Evolutionary conservation across 1,284 basidiomycete genomes (phyloP), one percentile per base, ranked within the genome.

Genomic region (Apiotrichum sp.): DNA sequence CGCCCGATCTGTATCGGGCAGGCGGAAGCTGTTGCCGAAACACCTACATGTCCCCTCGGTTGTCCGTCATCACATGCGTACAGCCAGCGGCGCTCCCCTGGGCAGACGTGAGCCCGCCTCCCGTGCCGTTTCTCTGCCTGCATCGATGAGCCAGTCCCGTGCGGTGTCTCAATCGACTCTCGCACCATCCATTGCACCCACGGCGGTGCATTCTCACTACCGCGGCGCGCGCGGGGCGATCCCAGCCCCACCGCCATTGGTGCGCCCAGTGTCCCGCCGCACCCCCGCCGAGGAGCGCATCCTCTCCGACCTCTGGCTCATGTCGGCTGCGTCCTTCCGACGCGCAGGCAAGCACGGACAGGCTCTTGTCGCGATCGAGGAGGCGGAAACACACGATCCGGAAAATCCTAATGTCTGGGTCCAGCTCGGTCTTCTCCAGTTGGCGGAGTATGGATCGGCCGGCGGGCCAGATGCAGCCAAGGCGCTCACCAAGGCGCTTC

Each of bases 271-370:
- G 5, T 33, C 35, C 2, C 47, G 62, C n/a, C 78, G 82, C 6
- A 79, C 79, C 13, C 78, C 81, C n/a, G 81, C 79, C 49, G 87
- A 90, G 65, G 83, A 84, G 40, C 79, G 85, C 35, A 74, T 93
- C 38, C 78, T 98, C 55, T 89, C 87, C 55, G 85, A 91, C 64
- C 78, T 98, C 22, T 99, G 95, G 95, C 78, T 98, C 6, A 88
- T 91, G 82, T 88, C 86, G 3, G 91, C 95, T 0, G 93, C 96
- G 4, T 93, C 89, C 0, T 98, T 97, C 79, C 82, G 96, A 36
- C 79, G 95, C 55, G 80, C 87, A 48, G 88, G 88, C 9, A 93
- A 93, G 77, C 83, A 89, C 54, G 89, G 93, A 58, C 90, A 98
- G 69, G 85, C 89, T 2, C 84, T 86, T 56, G 91, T 85, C 8